Base-by-base conservation (phyloP, 495 filamentous ascomycete genomes). In the Pseudomonodictys pantanalensis region DNA sequence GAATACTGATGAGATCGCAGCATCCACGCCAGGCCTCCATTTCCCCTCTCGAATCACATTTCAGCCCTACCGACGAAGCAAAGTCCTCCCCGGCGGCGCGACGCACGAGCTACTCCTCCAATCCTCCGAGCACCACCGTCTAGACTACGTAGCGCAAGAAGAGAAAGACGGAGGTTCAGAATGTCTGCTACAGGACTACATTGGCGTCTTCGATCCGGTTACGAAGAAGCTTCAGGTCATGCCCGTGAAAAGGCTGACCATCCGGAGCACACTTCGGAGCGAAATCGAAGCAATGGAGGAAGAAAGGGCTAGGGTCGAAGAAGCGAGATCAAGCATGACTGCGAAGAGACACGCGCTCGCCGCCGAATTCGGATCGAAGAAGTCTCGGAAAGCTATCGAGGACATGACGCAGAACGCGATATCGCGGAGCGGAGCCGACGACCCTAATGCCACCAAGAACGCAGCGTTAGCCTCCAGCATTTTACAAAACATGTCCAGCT, bases 281-380 rank as follows among this genome's bases (percentile, higher is more conserved):
- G 66, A 71, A 41, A 38, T 33, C 5, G 56, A 67, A n/a, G 87
- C 48, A 81, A 84, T 29, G 76, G 77, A 44, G 79, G 89, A 43
- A 75, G 85, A 67, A 62, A 83, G 69, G 74, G 67, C 62, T 24
- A 71, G 83, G 63, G 62, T 71, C 35, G 63, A 54, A 3, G 71
- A 45, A 17, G 38, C 25, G 11, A 72, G 73, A 35, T 67, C 70
- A 17, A 73, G 71, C 52, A 68, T 57, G 28, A 60, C 52, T n/a
- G 51, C 73, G 20, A 62, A 66, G 45, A 83, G 83, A 59, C 85
- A 82, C 42, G 82, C 84, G 32, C 86, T 98, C 4, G 93, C 91
- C 59, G 82, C 90, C 66, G 85, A 86, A 46, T 98, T 98, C 75
- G 95, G 93, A 62, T 96, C 91, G 30, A 95, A 90, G 76, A 95